Base-by-base conservation (phyloP, 1,284 basidiomycete genomes). In the Fomitiporia mediterranea region DNA sequence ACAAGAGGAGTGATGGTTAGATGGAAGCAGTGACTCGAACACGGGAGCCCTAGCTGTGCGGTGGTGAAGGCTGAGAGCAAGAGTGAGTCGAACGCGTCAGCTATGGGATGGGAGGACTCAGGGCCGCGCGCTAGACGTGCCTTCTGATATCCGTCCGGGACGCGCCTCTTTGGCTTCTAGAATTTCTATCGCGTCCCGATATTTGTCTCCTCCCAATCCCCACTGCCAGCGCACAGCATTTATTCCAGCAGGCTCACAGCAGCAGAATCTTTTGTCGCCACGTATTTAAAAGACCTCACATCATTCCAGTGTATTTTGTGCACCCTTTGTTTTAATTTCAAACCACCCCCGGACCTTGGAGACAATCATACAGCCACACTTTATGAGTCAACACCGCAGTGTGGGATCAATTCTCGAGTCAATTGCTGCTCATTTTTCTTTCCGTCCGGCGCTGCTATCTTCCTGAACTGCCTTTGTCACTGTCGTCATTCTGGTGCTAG, bases 71-170 rank as follows among this genome's bases (percentile, higher is more conserved):
- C 11, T 32, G 44, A 46, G 44, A 46, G 44, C 44, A 46, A 46
- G n/a, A n/a, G 44, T 46, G 44, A 46, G 44, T 46, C 44, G 25
- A 30, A 46, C 44, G 44, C 44, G 44, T 30, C 19, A 44, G 43
- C 43, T 44, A 11, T 23, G 43, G 43, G 25, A 27, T 9, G 25
- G 27, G 4, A 17, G 27, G 25, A 30, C 11, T 46, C 44, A 46
- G 44, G 44, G 44, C 27, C 44, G 44, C 44, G 44, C 44, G 15
- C 44, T 21, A 44, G 23, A 27, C 17, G 42, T 11, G 7, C 2
- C 44, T 46, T 46, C 44, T 46, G 44, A 46, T 46, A 46, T 46
- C 44, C n/a, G n/a, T n/a, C n/a, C 13, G 13, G 44, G 23, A 25
- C 44, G 13, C 44, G 21, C 7, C 44, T 46, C n/a, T 25, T 15